Base-by-base conservation (phyloP, 1,284 basidiomycete species). In the Mycena sp. region DNA sequence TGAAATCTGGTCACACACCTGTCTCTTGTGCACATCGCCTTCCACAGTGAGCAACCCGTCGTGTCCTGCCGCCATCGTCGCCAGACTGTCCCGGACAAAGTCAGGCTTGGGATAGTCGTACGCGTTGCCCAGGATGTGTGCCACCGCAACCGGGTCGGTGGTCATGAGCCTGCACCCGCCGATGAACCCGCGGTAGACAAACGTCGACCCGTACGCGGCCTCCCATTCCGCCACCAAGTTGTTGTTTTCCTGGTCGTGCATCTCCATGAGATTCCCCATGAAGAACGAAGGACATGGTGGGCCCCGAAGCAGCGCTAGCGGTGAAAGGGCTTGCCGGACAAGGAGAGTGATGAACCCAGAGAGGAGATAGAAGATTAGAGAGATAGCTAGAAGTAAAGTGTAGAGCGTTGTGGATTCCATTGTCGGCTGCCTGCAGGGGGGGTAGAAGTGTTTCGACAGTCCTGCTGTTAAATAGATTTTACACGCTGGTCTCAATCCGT, bases 31-130 rank as follows among this genome's bases (percentile, higher is more conserved):
- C 54, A 81, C 81, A 4, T 83, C 82, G 48, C 88, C 88, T 76
- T 90, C 88, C 0, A 85, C 85, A 11, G 84, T 86, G 61, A 89
- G 80, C 30, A 89, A 73, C 10, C 87, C 84, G 25, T 87, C 83
- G 41, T 82, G 77, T 3, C 87, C 86, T 0, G 83, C 85, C 44
- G 83, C 85, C 87, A 90, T 89, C 48, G 81, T 82, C 0, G 87
- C 87, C 39, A 94, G 81, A 63, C 83, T 83, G 50, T 88, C 86
- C 34, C 88, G 82, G 13, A 92, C 84, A 70, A 90, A 88, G 59
- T 88, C 85, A 1, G 92, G 90, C 77, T 93, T 93, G 25, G 89
- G 90, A 77, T 89, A 93, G 50, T 86, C 83, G 76, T 93, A 89
- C 6, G 88, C 85, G 69, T 87, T 85, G 16, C 83, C 82, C 63